Evolutionary conservation across 1,284 basidiomycete species (phyloP).

Genomic region (Naganishia sp.): DNA sequence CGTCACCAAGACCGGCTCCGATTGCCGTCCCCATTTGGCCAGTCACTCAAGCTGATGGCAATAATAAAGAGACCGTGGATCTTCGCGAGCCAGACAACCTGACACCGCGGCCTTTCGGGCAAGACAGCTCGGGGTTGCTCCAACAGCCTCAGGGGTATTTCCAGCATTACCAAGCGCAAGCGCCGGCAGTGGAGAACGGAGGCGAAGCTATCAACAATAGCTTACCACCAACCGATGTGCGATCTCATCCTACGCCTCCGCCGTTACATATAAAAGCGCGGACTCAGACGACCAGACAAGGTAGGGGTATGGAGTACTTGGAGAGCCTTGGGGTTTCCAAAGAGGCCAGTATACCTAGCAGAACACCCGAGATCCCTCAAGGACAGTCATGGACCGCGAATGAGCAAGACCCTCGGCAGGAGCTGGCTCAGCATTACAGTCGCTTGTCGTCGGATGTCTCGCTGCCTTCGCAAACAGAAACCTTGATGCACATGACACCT

Average conservation of each 20-base stretch:
- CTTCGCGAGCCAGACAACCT: conserved; percentile 1
- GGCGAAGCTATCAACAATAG: too few relatives aligned
- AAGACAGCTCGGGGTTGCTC: neutral
- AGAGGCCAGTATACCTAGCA: neutral
- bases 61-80: neutral
- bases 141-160: neutral
- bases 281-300: conserved; percentile 9
- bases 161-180: neutral
- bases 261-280: neutral
- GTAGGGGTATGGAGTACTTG: conserved; percentile 21
- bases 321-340: conserved; percentile 7
- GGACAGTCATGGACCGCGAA: neutral
- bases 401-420: neutral
- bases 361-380: neutral
- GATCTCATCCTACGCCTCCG: neutral
- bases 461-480: neutral
- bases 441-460: too few relatives aligned
- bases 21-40: conserved; percentile 16
- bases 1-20: conserved; percentile 15
- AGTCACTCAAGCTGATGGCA: neutral
- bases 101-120: conserved; percentile 9
- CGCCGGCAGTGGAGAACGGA: neutral
- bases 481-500: neutral
- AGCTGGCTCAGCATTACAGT: neutral
- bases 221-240: neutral